These are phyloP conservation scores for Mycena venus DNA, from an alignment of 768 basidiomycete species.

Conservation along the genomic window DNA sequence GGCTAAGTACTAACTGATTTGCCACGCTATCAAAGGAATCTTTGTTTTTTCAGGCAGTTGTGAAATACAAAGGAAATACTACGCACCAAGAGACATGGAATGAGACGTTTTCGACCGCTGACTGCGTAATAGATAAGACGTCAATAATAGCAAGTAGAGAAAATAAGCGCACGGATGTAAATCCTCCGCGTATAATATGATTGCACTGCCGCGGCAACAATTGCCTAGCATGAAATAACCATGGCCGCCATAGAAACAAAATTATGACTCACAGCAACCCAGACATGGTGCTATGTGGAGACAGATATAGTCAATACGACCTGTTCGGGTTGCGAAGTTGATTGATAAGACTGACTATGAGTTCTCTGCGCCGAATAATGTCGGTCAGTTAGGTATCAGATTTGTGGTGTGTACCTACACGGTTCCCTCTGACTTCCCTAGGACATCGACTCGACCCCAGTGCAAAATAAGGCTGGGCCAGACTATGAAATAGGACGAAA, in stretches of 20 bases:
- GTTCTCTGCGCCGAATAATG: not conserved
- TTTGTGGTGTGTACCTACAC: not conserved
- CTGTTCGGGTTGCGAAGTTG: too few relatives aligned
- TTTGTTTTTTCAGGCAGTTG: not conserved
- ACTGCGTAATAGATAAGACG: not conserved
- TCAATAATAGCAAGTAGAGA: not conserved
- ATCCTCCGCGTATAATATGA: constrained; percentile 23
- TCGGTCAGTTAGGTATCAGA: not conserved
- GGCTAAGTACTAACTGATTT: constrained; percentile 12
- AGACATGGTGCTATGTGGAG: constrained; percentile 13
- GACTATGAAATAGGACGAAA: not conserved
- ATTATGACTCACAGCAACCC: constrained; percentile 18
- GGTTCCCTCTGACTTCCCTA: constrained; percentile 20
- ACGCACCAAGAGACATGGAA: constrained; percentile 14
- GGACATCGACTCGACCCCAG: constrained; percentile 17
- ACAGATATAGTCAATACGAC: not conserved
- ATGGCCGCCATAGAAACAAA: not conserved
- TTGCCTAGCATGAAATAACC: not conserved
- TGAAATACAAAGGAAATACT: not conserved
- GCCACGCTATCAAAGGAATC: constrained; percentile 19
- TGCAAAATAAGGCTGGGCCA: constrained; percentile 22
- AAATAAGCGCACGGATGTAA: constrained; percentile 1
- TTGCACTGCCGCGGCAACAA: constrained; percentile 15
- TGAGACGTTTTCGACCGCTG: constrained; percentile 4
- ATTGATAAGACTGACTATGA: constrained; percentile 3